Evolutionary conservation across 306 rosid genomes (phyloP).

Genomic region (Cucurbita pepo): DNA sequence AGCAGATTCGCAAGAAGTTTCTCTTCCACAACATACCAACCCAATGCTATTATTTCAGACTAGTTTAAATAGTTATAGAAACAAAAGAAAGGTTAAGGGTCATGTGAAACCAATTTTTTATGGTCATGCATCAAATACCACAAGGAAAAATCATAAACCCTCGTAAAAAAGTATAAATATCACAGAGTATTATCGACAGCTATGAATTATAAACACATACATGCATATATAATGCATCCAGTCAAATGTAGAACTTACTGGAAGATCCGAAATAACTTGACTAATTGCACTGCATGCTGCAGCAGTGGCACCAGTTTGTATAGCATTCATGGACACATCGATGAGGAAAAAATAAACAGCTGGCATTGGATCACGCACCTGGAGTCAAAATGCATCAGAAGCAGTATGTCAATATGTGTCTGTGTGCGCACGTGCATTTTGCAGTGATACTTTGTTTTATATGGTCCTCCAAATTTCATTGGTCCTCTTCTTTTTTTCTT

Average conservation of each 20-base stretch:
- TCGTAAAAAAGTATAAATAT: background rate
- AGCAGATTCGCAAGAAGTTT: background rate
- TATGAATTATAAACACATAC: background rate
- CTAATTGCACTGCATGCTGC: constrained; percentile 97
- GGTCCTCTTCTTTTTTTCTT: background rate
- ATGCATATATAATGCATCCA: background rate
- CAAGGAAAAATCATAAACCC: background rate
- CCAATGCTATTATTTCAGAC: background rate
- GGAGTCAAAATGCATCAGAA: constrained; percentile 8
- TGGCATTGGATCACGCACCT: constrained; percentile 99
- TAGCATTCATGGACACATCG: constrained; percentile 92
- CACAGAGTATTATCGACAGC: background rate
- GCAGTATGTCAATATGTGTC: background rate
- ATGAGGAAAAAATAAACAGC: constrained; percentile 89
- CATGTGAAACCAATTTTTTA: background rate
- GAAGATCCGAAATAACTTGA: constrained; percentile 87
- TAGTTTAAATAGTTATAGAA: background rate
- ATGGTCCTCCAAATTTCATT: background rate
- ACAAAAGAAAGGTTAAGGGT: background rate
- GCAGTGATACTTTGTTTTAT: background rate
- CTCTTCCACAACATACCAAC: background rate
- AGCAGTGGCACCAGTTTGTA: constrained; percentile 97
- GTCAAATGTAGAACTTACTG: constrained; percentile 49
- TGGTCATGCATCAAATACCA: background rate
- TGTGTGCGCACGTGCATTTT: background rate